Evolutionary conservation across 2,329 filamentous ascomycete species (phyloP), one percentile per base, ranked within the genome.

Genomic region (Fusarium bactridioides): DNA sequence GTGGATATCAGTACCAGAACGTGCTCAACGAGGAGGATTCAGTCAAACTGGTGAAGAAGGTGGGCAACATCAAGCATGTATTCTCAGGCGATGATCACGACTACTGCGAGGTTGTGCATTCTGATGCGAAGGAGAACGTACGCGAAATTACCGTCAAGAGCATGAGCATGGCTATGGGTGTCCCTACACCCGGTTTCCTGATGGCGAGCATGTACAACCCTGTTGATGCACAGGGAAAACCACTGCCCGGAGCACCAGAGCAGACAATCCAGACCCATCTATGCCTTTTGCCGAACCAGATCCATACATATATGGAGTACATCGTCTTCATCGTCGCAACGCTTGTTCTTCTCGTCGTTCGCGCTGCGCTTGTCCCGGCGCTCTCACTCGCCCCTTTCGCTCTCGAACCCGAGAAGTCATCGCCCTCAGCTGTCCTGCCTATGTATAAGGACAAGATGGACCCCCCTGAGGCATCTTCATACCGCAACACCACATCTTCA

Each of bases 31-130:
- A 92, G 55, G 86, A 89, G 5, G 90, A 98, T 74, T 96, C 95
- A 2, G 86, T 90, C 50, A 90, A 91, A 57, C 85, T 99, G 41
- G 84, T 97, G 45, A 87, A 91, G 67, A 93, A 91, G 71, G 86
- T 97, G 38, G 94, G 94, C 38, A 93, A 96, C 69, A 89, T 98
- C 18, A 87, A 90, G 7, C 92, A 96, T 73, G 92, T 95, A 47
- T 99, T 98, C 79, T 97, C 94, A 0, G 96, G 96, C 16, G 96
- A 99, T 77, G 96, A 99, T 79, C 96, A 99, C 83, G 96, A 99
- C 83, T 98, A 98, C 83, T 99, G 96, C 83, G 95, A 97, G 78
- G 84, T 98, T 11, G 87, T 91, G 1, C 96, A 99, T 81, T 89
- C 90, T 6, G 86, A 89, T 23, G 89, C 91, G 66, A 90, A 90